These are phyloP conservation scores for Caloboletus inedulis DNA, from an alignment of 1,284 basidiomycete species.

Conservation along the genomic window DNA sequence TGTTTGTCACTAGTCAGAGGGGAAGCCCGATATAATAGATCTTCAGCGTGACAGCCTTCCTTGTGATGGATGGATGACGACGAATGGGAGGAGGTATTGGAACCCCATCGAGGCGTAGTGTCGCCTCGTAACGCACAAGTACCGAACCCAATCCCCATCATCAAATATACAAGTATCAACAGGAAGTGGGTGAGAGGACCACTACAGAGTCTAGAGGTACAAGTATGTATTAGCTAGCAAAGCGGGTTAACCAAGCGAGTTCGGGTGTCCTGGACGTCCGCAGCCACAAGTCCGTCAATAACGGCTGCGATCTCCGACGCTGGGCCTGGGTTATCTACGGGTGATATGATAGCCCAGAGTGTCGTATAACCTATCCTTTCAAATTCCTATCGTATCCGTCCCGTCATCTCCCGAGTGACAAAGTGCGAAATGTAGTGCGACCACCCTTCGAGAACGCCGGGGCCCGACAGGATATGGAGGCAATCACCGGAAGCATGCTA, in stretches of 20 bases:
- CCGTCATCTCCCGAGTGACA: constrained; percentile 38
- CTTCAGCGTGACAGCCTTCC: too few relatives aligned
- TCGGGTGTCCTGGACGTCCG: background rate
- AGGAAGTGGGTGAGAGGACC: background rate
- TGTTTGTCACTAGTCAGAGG: too few relatives aligned
- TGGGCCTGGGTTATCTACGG: background rate
- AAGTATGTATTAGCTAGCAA: background rate
- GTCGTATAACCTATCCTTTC: background rate
- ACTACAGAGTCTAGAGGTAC: background rate
- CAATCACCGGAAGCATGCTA: constrained; percentile 61
- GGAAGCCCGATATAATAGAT: too few relatives aligned
- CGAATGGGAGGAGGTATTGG: too few relatives aligned
- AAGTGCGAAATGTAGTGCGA: constrained; percentile 67
- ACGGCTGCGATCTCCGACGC: too few relatives aligned
- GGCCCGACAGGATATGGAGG: constrained; percentile 60
- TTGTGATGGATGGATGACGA: too few relatives aligned
- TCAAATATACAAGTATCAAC: background rate
- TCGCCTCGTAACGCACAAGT: too few relatives aligned
- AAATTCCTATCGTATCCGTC: constrained; percentile 21
- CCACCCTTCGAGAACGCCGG: constrained; percentile 69
- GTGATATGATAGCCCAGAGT: background rate
- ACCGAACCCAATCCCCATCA: background rate
- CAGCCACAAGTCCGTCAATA: background rate
- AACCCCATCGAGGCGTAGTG: too few relatives aligned
- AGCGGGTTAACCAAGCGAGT: background rate